Percentiles rank a stretch among this genome's conserved stretches.
phyloP scores from a whole-genome alignment of 495 filamentous ascomycete species.

The Pseudoneurospora amorphoporcata region DNA sequence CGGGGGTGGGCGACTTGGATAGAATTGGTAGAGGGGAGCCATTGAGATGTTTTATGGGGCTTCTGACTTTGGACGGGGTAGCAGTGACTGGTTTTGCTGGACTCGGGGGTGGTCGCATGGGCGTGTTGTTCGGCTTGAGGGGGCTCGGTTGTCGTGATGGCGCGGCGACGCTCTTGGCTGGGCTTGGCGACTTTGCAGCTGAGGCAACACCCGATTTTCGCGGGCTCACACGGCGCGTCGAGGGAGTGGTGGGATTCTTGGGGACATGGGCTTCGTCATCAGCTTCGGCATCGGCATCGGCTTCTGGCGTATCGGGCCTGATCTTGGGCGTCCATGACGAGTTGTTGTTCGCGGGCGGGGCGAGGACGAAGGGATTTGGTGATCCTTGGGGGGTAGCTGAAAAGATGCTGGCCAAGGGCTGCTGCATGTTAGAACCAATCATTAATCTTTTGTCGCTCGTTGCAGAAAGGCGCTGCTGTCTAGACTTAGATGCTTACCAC shows the following conservation, averaged over 20 bases:
- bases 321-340: conserved; percentile 29
- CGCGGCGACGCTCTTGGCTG: conserved; percentile 3
- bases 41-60: conserved; percentile 3
- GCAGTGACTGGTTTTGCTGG: conserved; percentile 11
- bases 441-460: background rate
- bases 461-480: background rate
- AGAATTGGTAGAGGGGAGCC: conserved; percentile 11
- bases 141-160: background rate
- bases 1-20: conserved; percentile 3
- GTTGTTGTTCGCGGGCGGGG: conserved; percentile 12
- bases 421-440: conserved; percentile 6
- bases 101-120: conserved; percentile 18
- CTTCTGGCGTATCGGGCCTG: background rate
- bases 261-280: background rate
- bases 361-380: conserved; percentile 35
- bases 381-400: conserved; percentile 36
- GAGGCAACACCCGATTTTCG: background rate
- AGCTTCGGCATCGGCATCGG: background rate
- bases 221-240: background rate
- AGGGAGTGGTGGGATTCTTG: background rate
- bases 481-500: conserved; percentile 51
- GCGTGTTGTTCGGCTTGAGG: background rate
- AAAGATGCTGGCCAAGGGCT: conserved; percentile 84
- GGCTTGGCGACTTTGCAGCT: conserved; percentile 23
- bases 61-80: conserved; percentile 8